These are phyloP conservation scores for Fonsecaea pugnacius DNA, from an alignment of 2,329 filamentous ascomycete genomes.

Conservation along the genomic window DNA sequence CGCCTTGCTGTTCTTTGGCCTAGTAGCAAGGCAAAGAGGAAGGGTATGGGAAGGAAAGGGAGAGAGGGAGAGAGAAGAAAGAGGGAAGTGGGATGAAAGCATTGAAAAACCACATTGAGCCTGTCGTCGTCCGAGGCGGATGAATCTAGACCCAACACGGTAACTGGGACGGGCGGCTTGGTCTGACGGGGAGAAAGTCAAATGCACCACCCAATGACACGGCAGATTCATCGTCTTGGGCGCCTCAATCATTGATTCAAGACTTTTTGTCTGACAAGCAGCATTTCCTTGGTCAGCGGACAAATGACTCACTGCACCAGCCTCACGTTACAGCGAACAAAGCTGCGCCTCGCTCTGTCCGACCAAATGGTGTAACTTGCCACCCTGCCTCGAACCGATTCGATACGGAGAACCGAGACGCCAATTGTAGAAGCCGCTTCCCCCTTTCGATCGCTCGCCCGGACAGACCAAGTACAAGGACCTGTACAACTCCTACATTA, in stretches of 20 bases:
- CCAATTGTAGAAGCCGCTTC: not conserved
- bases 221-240: not conserved
- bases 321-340: not conserved
- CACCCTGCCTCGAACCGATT: not conserved
- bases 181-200: not conserved
- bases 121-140: constrained; percentile 20
- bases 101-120: constrained; percentile 10
- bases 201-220: not conserved
- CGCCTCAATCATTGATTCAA: not conserved
- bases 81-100: constrained; percentile 10
- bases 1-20: constrained; percentile 28
- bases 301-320: not conserved
- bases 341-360: not conserved
- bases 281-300: not conserved
- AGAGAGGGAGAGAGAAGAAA: constrained; percentile 24
- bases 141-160: constrained; percentile 21
- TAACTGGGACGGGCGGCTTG: constrained; percentile 14
- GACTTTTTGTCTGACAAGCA: not conserved
- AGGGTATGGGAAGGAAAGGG: constrained; percentile 17
- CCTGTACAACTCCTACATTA: not conserved
- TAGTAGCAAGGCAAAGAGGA: constrained; percentile 27
- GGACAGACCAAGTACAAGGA: not conserved
- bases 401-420: not conserved
- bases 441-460: not conserved
- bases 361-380: not conserved